Conservation (phyloP, 2,329 filamentous ascomycete species). For the Penicillium occitanis region DNA sequence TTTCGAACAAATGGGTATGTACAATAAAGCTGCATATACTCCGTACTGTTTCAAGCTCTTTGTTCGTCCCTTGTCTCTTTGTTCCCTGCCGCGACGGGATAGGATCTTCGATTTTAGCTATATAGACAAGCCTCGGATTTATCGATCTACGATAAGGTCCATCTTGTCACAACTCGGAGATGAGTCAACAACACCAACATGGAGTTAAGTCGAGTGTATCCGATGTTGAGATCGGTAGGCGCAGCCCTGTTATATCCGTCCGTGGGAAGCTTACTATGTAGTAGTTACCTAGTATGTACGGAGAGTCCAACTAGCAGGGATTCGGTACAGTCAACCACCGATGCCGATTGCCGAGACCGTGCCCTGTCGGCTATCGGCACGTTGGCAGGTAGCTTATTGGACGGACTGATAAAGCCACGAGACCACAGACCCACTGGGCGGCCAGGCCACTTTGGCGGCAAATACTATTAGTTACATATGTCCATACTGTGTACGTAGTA, state of each 20-base stretch:
- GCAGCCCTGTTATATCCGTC: neutral
- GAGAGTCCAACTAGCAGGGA: neutral
- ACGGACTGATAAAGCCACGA: neutral
- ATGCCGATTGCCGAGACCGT: neutral
- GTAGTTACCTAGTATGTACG: too few species aligned
- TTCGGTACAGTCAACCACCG: neutral
- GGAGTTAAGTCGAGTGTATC: neutral
- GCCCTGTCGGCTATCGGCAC: conserved; percentile 5
- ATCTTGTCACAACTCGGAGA: too few species aligned
- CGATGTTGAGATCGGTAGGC: neutral
- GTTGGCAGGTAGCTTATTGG: neutral
- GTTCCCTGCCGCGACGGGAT: neutral
- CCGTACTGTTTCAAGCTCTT: neutral
- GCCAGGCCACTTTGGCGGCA: neutral
- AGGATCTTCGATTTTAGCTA: neutral
- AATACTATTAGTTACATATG: too few species aligned
- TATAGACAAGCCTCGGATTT: neutral
- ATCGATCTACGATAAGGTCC: neutral
- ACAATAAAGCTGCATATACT: neutral
- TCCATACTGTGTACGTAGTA: too few species aligned
- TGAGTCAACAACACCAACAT: neutral
- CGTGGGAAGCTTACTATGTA: neutral
- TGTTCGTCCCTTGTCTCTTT: neutral
- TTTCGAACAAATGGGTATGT: neutral
- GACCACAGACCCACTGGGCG: neutral